Base-by-base conservation (phyloP, 495 filamentous ascomycete species). In the Mytilinidion resinicola region DNA sequence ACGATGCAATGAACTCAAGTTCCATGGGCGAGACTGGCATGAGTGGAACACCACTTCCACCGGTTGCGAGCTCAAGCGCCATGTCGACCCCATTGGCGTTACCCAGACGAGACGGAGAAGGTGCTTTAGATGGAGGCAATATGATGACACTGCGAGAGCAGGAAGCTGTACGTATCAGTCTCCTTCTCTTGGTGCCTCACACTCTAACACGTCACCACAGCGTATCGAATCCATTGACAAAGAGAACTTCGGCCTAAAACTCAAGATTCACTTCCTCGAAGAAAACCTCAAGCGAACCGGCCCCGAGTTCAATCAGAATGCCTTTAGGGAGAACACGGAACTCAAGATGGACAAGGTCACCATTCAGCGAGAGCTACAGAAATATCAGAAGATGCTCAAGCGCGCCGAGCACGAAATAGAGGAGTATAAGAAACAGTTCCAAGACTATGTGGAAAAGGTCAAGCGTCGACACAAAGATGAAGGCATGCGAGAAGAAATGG, bases 141-240 rank as follows among this genome's bases (percentile, higher is more conserved):
- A 82, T 90, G 64, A 79, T 95, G 65, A 92, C 91, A 4, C 74
- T 98, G 50, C 84, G 91, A 46, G 93, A 98, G 66, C 93, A 98
- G 72, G 95, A 97, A 66, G 88, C 89, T 62, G 88, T 93, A 64
- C 65, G 75, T 56, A 37, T 42, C 9, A 1, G 39, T 42, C 9
- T 34, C 3, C 9, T 30, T 8, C 3, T 4, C 25, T 20, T 39
- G 20, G 35, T 36, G 35, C 20, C 39, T 14, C 39, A 14, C 19
- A 17, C 38, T 42, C 37, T 36, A 33, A 25, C 35, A 48, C 15
- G 14, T 48, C 33, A 30, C 33, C 3, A 33, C 20, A 86, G 84
- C 82, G 84, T 56, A 92, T 98, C 64, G 90, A 96, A 71, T 88
- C 86, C 67, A 90, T 97, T 59, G 90, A 97, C 70, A 98, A 97